Conservation (phyloP, 768 basidiomycete genomes). For the Rhizopogon sp. region DNA sequence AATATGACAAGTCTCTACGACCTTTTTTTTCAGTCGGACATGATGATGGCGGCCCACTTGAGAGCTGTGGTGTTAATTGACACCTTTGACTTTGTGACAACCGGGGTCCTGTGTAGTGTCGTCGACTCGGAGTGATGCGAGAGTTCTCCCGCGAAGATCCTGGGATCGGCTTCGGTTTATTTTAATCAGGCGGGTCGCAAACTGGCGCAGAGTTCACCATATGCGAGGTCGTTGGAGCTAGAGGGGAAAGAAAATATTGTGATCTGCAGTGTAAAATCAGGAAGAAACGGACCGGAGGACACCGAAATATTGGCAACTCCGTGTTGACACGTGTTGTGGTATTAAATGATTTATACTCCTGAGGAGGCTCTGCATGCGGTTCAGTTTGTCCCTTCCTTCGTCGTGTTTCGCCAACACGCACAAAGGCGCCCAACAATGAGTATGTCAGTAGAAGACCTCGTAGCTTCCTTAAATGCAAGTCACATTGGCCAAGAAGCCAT, state of each 20-base stretch:
- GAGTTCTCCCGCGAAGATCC: neutral
- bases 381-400: constrained; percentile 2
- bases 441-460: constrained; percentile 46
- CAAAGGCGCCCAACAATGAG: constrained; percentile 30
- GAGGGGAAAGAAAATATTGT: too few relatives aligned
- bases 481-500: constrained; percentile 52
- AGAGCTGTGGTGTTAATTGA: too few relatives aligned
- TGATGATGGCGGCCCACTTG: too few relatives aligned
- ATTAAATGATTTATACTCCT: constrained; percentile 3
- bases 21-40: too few relatives aligned
- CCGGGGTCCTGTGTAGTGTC: too few relatives aligned
- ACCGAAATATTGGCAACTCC: neutral
- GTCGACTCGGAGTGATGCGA: neutral
- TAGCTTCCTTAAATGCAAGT: constrained; percentile 39
- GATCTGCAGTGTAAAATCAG: neutral
- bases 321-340: neutral
- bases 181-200: too few relatives aligned
- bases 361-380: constrained; percentile 1
- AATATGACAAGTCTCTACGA: too few relatives aligned
- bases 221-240: too few relatives aligned
- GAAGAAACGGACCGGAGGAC: neutral
- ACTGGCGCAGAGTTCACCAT: too few relatives aligned
- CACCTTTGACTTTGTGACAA: too few relatives aligned
- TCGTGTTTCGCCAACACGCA: constrained; percentile 2
- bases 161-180: too few relatives aligned